Conservation (phyloP, 108 stramenopile species). For the Skeletonema potamos region DNA sequence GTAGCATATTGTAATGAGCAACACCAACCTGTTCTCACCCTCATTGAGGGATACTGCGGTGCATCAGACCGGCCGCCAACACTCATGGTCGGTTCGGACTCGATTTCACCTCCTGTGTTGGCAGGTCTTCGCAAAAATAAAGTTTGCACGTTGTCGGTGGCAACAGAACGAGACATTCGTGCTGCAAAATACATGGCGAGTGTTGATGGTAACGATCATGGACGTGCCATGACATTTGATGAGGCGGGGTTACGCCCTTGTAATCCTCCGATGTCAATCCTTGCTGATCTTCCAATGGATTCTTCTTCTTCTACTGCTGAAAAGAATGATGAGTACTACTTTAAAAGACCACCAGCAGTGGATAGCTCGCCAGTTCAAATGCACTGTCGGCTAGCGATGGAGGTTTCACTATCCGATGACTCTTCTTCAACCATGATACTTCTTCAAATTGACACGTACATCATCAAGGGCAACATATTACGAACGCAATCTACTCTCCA, state of each 20-base stretch:
- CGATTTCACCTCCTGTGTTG: slow-evolving; percentile 6
- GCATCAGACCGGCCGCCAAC: slow-evolving; percentile 23
- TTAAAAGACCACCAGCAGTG: slow-evolving; percentile 20
- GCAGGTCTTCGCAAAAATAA: slow-evolving; percentile 2
- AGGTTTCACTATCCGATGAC: slow-evolving; percentile 6
- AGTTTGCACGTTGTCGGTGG: slow-evolving; percentile 21
- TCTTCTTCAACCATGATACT: slow-evolving; percentile 17
- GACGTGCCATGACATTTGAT: slow-evolving; percentile 10
- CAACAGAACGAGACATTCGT: slow-evolving; percentile 6
- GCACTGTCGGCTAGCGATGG: slow-evolving; percentile 27
- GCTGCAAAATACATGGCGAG: background rate
- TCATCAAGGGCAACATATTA: slow-evolving; percentile 14
- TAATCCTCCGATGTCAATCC: background rate
- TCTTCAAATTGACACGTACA: slow-evolving; percentile 28
- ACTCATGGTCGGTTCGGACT: slow-evolving; percentile 17
- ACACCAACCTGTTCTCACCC: no score
- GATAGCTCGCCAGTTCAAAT: slow-evolving; percentile 27
- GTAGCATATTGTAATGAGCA: no score
- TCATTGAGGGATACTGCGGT: slow-evolving; percentile 31
- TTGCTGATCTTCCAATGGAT: background rate
- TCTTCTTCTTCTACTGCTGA: background rate
- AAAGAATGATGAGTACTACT: background rate
- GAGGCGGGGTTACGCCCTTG: slow-evolving; percentile 10
- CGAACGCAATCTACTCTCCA: background rate
- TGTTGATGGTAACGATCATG: background rate